Evolutionary conservation across 495 filamentous ascomycete genomes (phyloP), one percentile per base, ranked within the genome.

Genomic region (Aspergillus egyptiacus): DNA sequence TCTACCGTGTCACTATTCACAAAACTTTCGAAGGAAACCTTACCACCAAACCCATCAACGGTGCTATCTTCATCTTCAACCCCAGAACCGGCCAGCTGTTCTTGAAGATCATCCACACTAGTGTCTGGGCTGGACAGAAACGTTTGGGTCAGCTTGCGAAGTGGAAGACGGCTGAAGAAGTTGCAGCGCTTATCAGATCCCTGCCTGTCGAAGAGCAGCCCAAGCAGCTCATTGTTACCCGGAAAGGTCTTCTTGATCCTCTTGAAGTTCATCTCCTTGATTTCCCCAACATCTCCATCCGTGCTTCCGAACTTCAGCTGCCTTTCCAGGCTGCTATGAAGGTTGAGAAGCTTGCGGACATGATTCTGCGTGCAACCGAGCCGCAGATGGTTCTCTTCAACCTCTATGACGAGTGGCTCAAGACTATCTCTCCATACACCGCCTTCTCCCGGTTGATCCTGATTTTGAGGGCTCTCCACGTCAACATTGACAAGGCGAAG

Each of bases 261-360:
- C 80, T 99, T 6, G 94, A 99, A 66, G 94, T 99, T 27, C 94
- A 97, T 58, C 68, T 99, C 54, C 80, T 99, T 17, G 94, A 99
- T 65, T 99, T 99, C 76, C 94, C 94, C 33, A 99, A 99, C 60
- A 99, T 99, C 52, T 96, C 91, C 8, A 99, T 99, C 55, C 89
- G 94, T 56, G 94, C 94, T 32, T 99, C 94, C 0, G 94, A 99
- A 70, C 72, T 99, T 48, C 94, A 99, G 67, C 72, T 99, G 50
- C 94, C 94, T 5, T 99, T 99, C 86, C 94, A 99, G 66, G 94
- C 94, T 36, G 94, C 94, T 3, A 99, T 99, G 94, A 99, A 97
- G 76, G 91, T 99, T 31, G 94, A 99, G 70, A 97, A 96, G 65
- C 76, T 99, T 23, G 94, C 91, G 48, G 94, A 99, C 63, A 96